Evolutionary conservation across 2,329 filamentous ascomycete genomes (phyloP), one percentile per base, ranked within the genome.

Genomic region (Aspergillus transmontanensis): DNA sequence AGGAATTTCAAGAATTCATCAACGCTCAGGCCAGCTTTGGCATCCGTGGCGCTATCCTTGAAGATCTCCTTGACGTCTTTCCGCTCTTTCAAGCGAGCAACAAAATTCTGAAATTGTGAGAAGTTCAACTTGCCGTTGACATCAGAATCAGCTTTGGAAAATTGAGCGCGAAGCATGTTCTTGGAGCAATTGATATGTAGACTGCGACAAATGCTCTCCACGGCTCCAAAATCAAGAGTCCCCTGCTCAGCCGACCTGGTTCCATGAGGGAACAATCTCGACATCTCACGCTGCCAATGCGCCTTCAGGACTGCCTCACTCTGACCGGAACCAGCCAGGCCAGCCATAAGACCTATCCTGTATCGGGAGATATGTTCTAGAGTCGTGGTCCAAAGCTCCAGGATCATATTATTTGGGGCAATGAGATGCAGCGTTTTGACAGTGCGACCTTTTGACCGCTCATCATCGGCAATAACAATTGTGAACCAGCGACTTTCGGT

Each of bases 161-260:
- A 97, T 70, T 90, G 91, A 36, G 85, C 83, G 60, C 87, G 87
- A 5, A 98, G 82, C 53, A 91, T 89, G 60, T 87, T 86, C 64
- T 89, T 87, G 2, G 93, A 91, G 72, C 92, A 93, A 77, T 97
- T 94, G 71, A 99, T 97, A 76, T 98, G 94, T 54, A 98, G 83
- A 72, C 90, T 94, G 64, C 91, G 90, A 79, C 95, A 98, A 16
- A 98, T 85, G 63, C 89, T 89, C 74, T 94, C 90, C 34, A 97
- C 90, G 12, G 91, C 91, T 19, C 85, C 83, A 59, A 96, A 87
- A 69, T 94, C 89, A 58, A 98, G 87, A 59, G 86, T 87, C 70
- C 93, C 90, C 7, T 89, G 86, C 32, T 87, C 87, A 7, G 84
- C 85, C 1, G 72, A 64, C 39, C 69, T 73, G 11, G 67, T 59